These are phyloP conservation scores for Heritiera littoralis DNA, from an alignment of 345 rosid species.

Conservation along the genomic window DNA sequence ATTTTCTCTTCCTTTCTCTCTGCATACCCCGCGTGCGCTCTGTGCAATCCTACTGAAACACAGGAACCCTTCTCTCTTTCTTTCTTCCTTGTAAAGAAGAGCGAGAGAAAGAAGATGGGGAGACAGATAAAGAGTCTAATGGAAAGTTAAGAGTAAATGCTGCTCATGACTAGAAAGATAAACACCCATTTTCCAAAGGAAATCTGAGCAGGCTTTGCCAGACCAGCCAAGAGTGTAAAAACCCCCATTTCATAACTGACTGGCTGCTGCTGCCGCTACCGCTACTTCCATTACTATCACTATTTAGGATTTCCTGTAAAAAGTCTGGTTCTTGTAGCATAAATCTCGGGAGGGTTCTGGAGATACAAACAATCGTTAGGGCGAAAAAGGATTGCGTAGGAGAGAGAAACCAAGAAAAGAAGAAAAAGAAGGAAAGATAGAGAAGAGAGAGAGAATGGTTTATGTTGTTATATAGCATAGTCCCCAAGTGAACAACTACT, in stretches of 20 bases:
- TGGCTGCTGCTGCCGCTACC: conserved; percentile 27
- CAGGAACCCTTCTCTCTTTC: background rate
- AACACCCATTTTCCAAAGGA: conserved; percentile 47
- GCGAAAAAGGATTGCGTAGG: conserved; percentile 31
- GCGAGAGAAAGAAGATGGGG: background rate
- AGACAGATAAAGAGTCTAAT: background rate
- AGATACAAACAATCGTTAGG: conserved; percentile 18
- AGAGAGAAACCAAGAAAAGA: conserved; percentile 9
- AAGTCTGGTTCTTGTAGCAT: conserved; percentile 72
- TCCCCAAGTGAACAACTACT: conserved; percentile 33
- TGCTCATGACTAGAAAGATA: conserved; percentile 30
- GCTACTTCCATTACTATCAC: conserved; percentile 38
- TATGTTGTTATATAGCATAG: conserved; percentile 40
- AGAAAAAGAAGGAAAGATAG: background rate
- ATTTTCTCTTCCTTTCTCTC: conserved; percentile 3
- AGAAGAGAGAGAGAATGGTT: background rate
- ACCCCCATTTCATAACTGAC: conserved; percentile 22
- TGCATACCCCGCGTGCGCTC: conserved; percentile 34
- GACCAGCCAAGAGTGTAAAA: conserved; percentile 28
- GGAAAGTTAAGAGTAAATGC: background rate
- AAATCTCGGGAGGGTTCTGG: conserved; percentile 81
- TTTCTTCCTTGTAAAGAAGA: background rate
- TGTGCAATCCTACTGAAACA: conserved; percentile 22
- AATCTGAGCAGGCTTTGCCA: conserved; percentile 41
- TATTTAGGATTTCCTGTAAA: conserved; percentile 58